Evolutionary conservation across 2,329 filamentous ascomycete genomes (phyloP), one percentile per base, ranked within the genome.

Genomic region (Xenoacremonium recifei): DNA sequence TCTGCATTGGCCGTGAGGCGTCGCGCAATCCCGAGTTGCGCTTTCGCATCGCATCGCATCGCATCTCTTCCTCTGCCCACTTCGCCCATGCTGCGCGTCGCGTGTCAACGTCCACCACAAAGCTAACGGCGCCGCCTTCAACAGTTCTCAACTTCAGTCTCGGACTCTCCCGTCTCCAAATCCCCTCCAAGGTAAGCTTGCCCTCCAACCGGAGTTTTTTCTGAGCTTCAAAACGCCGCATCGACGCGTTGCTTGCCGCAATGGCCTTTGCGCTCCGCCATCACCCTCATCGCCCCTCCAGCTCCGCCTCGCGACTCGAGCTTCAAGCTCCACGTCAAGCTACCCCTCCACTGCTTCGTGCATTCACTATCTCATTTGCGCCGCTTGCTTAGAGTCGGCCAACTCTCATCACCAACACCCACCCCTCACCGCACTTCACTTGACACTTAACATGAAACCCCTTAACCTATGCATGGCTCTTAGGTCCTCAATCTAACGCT

Each of bases 241-340:
- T 42, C 33, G 7, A 43, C 50, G 46, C 43, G 42, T 53, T 45
- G 35, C 39, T 39, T 35, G 38, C 23, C 40, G 42, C 58, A 59
- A 64, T 65, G 49, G 57, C 51, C 36, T 51, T 57, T 60, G 54
- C 55, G 57, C 58, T 55, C 58, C 52, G 29, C 39, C 40, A 44
- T 49, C 27, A 40, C 43, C 15, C 32, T 34, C 20, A 15, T n/a
- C 23, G 13, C 42, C 42, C 39, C 21, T 40, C 36, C 19, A 32
- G 37, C 31, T 20, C 41, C 35, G n/a, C n/a, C n/a, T n/a, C n/a
- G n/a, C n/a, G n/a, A n/a, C 31, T 15, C 36, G 40, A 51, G 42
- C 49, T 50, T n/a, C 36, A 42, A 25, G 40, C 45, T 47, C 48
- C 49, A 29, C 36, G 37, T 40, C 9, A 40, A 61, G 47, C 54